phyloP scores from a whole-genome alignment of 2,329 filamentous ascomycete genomes.

The Penicillium sp. region DNA sequence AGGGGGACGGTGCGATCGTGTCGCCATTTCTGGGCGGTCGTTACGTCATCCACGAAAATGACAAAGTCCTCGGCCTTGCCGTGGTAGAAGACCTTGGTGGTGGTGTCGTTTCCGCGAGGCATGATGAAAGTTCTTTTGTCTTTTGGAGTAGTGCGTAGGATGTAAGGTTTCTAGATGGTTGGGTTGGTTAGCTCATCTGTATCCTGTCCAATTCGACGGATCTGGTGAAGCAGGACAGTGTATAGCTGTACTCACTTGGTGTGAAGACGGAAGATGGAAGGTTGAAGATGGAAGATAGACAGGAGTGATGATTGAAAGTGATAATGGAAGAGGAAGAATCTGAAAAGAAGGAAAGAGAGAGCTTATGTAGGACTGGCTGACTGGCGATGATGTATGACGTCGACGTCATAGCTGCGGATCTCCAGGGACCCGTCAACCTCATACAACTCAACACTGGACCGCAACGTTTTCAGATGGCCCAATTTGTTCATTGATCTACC shows the following conservation, averaged over 20 bases:
- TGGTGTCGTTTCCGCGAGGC: conserved; percentile 66
- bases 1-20: conserved; percentile 73
- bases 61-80: conserved; percentile 67
- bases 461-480: neutral
- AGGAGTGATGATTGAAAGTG: neutral
- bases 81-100: conserved; percentile 83
- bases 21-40: conserved; percentile 65
- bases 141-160: neutral
- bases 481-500: neutral
- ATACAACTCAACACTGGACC: no score
- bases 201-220: neutral
- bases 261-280: neutral
- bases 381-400: conserved; percentile 15
- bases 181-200: neutral
- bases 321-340: neutral
- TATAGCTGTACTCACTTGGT: neutral
- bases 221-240: neutral
- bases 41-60: conserved; percentile 58
- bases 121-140: conserved; percentile 42
- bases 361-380: conserved; percentile 1
- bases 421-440: conserved; percentile 10
- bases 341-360: neutral
- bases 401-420: conserved; percentile 18
- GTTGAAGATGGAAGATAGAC: neutral
- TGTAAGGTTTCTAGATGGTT: neutral